A percentile compares a stretch with the other conserved stretches of the same genome.
Conservation (phyloP, 1,139 yeast species). For the Sugiyamaella xylanicola region DNA sequence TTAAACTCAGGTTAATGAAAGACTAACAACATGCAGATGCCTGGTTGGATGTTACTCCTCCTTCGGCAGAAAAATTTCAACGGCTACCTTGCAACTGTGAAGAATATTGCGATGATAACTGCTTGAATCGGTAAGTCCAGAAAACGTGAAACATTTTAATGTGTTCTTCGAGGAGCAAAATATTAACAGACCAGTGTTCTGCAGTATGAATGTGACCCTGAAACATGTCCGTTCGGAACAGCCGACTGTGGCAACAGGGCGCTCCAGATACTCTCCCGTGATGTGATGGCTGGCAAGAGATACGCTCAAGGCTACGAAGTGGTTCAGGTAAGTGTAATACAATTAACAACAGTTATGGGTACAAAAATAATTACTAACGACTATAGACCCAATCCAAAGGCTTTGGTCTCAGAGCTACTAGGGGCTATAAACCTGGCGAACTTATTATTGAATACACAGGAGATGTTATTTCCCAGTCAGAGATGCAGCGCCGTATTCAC, state of each 20-base stretch:
- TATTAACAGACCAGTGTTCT: constrained; percentile 29
- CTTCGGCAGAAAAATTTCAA: constrained; percentile 27
- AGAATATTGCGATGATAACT: constrained; percentile 41
- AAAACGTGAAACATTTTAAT: background rate
- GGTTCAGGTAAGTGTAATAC: constrained; percentile 27
- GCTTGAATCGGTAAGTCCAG: constrained; percentile 37
- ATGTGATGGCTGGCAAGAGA: constrained; percentile 28
- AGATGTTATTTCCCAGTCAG: constrained; percentile 44
- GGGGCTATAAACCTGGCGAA: constrained; percentile 43
- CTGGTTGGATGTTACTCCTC: constrained; percentile 36
- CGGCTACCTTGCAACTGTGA: constrained; percentile 40
- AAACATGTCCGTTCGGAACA: constrained; percentile 42
- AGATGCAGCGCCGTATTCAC: constrained; percentile 40
- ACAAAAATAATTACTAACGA: too few relatives aligned
- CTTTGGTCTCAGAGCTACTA: constrained; percentile 43
- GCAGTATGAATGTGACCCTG: constrained; percentile 44
- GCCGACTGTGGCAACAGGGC: constrained; percentile 46
- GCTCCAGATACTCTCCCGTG: constrained; percentile 34
- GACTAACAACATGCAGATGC: constrained; percentile 27
- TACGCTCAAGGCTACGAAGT: constrained; percentile 44
- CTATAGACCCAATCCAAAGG: constrained; percentile 41
- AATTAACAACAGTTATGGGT: too few relatives aligned
- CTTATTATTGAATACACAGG: constrained; percentile 51
- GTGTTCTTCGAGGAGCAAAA: background rate
- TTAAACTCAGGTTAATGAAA: background rate